Percentiles rank a stretch among this genome's conserved stretches.
Evolutionary conservation across 2,329 filamentous ascomycete genomes (phyloP).

Genomic region (Aspergillus pseudonomiae): DNA sequence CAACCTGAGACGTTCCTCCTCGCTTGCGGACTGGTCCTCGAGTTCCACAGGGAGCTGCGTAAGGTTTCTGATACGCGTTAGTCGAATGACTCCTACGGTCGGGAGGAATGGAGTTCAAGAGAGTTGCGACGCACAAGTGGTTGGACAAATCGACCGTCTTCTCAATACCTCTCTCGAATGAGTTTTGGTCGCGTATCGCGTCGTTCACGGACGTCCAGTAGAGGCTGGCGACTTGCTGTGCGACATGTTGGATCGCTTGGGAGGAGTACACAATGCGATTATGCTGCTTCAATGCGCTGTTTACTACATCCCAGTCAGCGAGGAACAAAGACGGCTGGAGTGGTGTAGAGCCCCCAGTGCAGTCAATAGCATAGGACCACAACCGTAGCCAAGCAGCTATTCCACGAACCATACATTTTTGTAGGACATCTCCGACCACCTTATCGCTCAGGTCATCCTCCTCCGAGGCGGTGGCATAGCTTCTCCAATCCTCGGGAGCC

Average conservation of each 20-base stretch:
- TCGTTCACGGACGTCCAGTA: constrained; percentile 56
- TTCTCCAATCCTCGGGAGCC: constrained; percentile 51
- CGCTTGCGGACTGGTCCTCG: constrained; percentile 32
- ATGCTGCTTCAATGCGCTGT: constrained; percentile 55
- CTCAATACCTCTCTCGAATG: constrained; percentile 36
- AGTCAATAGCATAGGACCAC: too few species aligned
- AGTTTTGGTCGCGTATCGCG: constrained; percentile 29
- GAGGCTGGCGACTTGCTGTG: constrained; percentile 57
- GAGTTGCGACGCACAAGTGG: constrained; percentile 33
- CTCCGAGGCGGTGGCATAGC: constrained; percentile 44
- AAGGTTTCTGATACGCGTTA: constrained; percentile 37
- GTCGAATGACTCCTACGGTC: constrained; percentile 6
- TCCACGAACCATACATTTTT: constrained; percentile 47
- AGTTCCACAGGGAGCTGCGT: constrained; percentile 41
- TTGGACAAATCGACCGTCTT: constrained; percentile 44
- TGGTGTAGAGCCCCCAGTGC: neutral
- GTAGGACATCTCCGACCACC: constrained; percentile 53
- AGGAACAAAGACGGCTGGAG: neutral
- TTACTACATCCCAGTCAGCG: constrained; percentile 45
- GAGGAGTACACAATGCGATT: constrained; percentile 57
- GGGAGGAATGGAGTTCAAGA: neutral
- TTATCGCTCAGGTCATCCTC: constrained; percentile 52
- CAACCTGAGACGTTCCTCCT: constrained; percentile 39
- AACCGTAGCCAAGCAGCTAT: neutral
- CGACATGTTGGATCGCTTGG: constrained; percentile 58